Base-by-base conservation (phyloP, 345 rosid genomes). In the Eucalyptus marginata region DNA sequence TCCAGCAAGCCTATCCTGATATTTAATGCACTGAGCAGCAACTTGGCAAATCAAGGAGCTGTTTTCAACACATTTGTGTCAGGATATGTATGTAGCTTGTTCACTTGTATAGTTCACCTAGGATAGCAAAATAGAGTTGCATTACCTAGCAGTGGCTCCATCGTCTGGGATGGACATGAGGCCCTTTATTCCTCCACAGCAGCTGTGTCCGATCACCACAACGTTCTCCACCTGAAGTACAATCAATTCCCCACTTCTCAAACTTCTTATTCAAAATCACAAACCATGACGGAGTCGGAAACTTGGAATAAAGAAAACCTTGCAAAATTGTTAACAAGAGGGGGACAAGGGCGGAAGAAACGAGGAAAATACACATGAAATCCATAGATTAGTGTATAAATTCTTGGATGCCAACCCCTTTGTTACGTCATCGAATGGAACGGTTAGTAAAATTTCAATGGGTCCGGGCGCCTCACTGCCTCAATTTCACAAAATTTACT, bases 131-230 rank as follows among this genome's bases (percentile, higher is more conserved):
- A 76, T 11, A 50, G 31, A 24, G 22, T 33, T 6, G 15, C 51
- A 31, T 90, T 92, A 93, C 98, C 95, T 94, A 31, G 94, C 15
- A 88, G 93, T 91, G 91, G 93, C 49, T 87, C 95, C 97, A n/a
- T 94, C 94, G 33, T 95, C 96, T 2, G 97, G 94, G 88, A 94
- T 92, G 33, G 94, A 90, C 99, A 98, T 97, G 88, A 98, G 99
- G 88, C 99, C 99, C 90, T 96, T 95, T 86, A 97, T 98, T 71
- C 99, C 99, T 50, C 99, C 99, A 89, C 99, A 98, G 87, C 97
- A 91, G 89, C 99, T 98, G 87, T 98, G 99, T 13, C 99, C 99
- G 88, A 98, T 96, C 76, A 98, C 97, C 58, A 97, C 90, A 87
- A 98, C 93, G 86, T 95, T 92, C 95, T 95, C 97, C 94, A 98